A percentile compares a stretch with the other conserved stretches of the same genome.
Evolutionary conservation across 2,329 filamentous ascomycete genomes (phyloP).

Genomic region (Aspergillus arachidicola): DNA sequence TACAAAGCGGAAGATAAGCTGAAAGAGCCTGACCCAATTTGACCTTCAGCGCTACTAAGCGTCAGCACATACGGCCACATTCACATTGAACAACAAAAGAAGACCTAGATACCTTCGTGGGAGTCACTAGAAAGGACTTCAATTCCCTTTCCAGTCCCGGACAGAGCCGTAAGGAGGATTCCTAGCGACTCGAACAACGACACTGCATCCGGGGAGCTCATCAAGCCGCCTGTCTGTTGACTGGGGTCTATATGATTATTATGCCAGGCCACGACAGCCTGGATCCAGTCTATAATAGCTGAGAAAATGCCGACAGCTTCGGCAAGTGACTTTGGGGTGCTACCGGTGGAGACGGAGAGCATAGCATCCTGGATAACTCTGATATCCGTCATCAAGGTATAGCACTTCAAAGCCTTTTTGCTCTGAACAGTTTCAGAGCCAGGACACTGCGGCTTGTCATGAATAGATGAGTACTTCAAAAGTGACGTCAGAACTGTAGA

Average conservation of each 20-base stretch:
- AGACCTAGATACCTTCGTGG: conserved; percentile 33
- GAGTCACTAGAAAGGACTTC: conserved; percentile 38
- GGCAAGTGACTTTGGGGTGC: conserved; percentile 29
- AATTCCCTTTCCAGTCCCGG: conserved; percentile 38
- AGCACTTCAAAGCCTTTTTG: conserved; percentile 22
- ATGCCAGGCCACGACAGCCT: conserved; percentile 40
- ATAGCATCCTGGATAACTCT: conserved; percentile 46
- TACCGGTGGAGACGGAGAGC: conserved; percentile 40
- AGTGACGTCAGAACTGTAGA: conserved; percentile 37
- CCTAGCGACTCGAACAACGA: conserved; percentile 47
- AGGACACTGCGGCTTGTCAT: conserved; percentile 18
- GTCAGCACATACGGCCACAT: conserved; percentile 11
- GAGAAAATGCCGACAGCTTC: conserved; percentile 38
- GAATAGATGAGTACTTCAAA: conserved; percentile 40
- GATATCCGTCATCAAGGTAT: conserved; percentile 46
- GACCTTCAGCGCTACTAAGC: conserved; percentile 35
- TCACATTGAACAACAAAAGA: background rate
- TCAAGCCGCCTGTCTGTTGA: conserved; percentile 33
- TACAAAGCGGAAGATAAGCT: conserved; percentile 44
- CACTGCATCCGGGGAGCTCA: conserved; percentile 40
- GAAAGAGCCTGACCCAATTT: conserved; percentile 43
- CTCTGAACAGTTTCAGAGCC: conserved; percentile 4
- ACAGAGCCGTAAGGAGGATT: conserved; percentile 43
- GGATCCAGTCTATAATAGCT: conserved; percentile 43
- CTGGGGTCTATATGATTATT: conserved; percentile 27